Percentiles rank a stretch among this genome's conserved stretches.
These are phyloP conservation scores for Paxillus involutus DNA, from an alignment of 768 basidiomycete species.

Conservation along the genomic window DNA sequence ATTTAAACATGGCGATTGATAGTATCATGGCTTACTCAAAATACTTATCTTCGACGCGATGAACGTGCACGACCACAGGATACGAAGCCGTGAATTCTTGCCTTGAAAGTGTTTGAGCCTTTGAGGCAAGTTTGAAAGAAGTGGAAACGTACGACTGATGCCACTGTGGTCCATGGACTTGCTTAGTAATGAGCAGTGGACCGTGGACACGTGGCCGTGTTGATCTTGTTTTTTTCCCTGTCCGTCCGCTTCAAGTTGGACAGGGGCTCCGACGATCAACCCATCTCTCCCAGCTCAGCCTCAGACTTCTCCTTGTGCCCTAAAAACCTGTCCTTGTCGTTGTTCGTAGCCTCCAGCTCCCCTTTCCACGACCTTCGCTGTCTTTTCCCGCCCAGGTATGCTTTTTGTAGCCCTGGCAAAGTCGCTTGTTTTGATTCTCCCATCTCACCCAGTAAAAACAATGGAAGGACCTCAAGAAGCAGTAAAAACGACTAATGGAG, in stretches of 20 bases:
- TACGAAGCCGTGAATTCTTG: too few species aligned
- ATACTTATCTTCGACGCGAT: neutral
- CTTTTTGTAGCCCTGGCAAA: neutral
- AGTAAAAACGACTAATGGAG: conserved; percentile 18
- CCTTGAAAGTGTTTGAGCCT: neutral
- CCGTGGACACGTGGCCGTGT: conserved; percentile 28
- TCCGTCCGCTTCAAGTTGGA: conserved; percentile 27
- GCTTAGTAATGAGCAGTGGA: conserved; percentile 21
- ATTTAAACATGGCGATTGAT: neutral
- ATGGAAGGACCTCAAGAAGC: conserved; percentile 26
- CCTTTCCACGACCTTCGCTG: neutral
- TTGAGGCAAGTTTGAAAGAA: neutral
- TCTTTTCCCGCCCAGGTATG: conserved; percentile 14
- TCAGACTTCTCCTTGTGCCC: conserved; percentile 9
- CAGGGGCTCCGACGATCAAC: conserved; percentile 39
- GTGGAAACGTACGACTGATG: neutral
- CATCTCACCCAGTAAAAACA: conserved; percentile 33
- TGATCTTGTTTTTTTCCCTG: conserved; percentile 38
- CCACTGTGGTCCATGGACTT: conserved; percentile 25
- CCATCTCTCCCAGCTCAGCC: conserved; percentile 21
- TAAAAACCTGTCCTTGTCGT: conserved; percentile 17
- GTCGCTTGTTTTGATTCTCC: conserved; percentile 21
- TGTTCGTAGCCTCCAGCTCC: conserved; percentile 1
- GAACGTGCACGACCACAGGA: neutral
- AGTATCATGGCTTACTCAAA: neutral